phyloP scores from a whole-genome alignment of 768 basidiomycete species.

The Tylopilus felleus region DNA sequence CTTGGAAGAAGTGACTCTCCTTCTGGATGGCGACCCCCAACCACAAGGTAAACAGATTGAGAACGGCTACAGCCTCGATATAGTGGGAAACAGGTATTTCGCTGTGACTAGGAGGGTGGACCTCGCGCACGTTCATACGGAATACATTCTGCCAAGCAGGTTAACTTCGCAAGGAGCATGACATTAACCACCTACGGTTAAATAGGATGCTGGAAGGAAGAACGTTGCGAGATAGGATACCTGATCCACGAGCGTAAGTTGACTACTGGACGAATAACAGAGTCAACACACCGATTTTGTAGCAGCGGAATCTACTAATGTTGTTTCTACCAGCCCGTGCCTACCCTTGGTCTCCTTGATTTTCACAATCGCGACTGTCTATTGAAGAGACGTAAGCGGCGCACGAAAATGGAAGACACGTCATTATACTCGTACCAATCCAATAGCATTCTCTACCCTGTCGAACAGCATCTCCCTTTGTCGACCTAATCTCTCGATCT shows the following conservation, averaged over 20 bases:
- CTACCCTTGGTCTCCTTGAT: slow-evolving; percentile 41
- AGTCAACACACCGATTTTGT: slow-evolving; percentile 21
- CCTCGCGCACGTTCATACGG: slow-evolving; percentile 29
- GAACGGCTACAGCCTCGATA: slow-evolving; percentile 35
- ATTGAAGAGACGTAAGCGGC: background rate
- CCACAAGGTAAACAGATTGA: slow-evolving; percentile 54
- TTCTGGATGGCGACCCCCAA: slow-evolving; percentile 50
- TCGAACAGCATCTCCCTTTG: slow-evolving; percentile 22
- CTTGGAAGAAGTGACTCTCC: slow-evolving; percentile 10
- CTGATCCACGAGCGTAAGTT: slow-evolving; percentile 25
- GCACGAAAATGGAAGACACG: background rate
- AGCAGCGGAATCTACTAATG: slow-evolving; percentile 3
- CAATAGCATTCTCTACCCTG: slow-evolving; percentile 25
- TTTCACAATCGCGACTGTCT: slow-evolving; percentile 56
- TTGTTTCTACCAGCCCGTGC: background rate
- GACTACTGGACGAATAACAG: background rate
- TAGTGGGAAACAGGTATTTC: slow-evolving; percentile 38
- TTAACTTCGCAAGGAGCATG: slow-evolving; percentile 3
- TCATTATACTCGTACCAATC: slow-evolving; percentile 17
- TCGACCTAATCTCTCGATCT: slow-evolving; percentile 43
- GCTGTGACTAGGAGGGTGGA: slow-evolving; percentile 16
- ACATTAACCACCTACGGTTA: slow-evolving; percentile 21
- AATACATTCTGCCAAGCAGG: slow-evolving; percentile 28
- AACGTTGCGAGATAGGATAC: slow-evolving; percentile 55
- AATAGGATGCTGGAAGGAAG: slow-evolving; percentile 52